A percentile compares a stretch with the other conserved stretches of the same genome.
Evolutionary conservation across 176 grass and related monocot genomes (phyloP).

Genomic region (Phoenix dactylifera): DNA sequence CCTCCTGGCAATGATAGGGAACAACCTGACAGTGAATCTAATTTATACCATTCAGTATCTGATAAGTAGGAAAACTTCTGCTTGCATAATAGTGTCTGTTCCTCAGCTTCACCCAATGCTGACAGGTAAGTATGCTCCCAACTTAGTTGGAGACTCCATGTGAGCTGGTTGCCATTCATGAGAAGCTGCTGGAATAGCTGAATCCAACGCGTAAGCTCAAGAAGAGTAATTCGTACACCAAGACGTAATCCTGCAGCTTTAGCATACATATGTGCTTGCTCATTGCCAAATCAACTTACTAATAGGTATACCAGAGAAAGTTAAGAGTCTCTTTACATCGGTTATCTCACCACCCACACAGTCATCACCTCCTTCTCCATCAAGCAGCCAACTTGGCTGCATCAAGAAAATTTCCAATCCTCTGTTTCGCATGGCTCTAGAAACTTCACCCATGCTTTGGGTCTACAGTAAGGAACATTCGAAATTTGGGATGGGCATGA

Average conservation of each 20-base stretch:
- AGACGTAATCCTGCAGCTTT: slow-evolving; percentile 51
- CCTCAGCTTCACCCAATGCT: slow-evolving; percentile 64
- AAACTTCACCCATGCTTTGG: slow-evolving; percentile 86
- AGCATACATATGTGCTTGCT: slow-evolving; percentile 62
- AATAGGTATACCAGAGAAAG: slow-evolving; percentile 57
- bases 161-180: slow-evolving; percentile 61
- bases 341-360: slow-evolving; percentile 27
- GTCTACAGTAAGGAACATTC: slow-evolving; percentile 90
- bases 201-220: slow-evolving; percentile 80
- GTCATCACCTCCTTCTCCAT: slow-evolving; percentile 13
- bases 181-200: slow-evolving; percentile 80
- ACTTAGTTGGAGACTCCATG: slow-evolving; percentile 95
- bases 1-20: slow-evolving; percentile 60
- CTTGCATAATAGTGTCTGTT: slow-evolving; percentile 40
- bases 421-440: slow-evolving; percentile 92
- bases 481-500: slow-evolving; percentile 64
- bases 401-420: slow-evolving; percentile 79
- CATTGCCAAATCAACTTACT: slow-evolving; percentile 66
- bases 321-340: slow-evolving; percentile 56
- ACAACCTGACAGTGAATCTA: slow-evolving; percentile 32
- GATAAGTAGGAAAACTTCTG: slow-evolving; percentile 59
- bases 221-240: slow-evolving; percentile 70
- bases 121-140: slow-evolving; percentile 90
- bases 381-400: slow-evolving; percentile 31
- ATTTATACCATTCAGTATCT: slow-evolving; percentile 27